A percentile compares a stretch with the other conserved stretches of the same genome.
Evolutionary conservation across 352 stramenopile genomes (phyloP).

Genomic region (Phytophthora sojae): DNA sequence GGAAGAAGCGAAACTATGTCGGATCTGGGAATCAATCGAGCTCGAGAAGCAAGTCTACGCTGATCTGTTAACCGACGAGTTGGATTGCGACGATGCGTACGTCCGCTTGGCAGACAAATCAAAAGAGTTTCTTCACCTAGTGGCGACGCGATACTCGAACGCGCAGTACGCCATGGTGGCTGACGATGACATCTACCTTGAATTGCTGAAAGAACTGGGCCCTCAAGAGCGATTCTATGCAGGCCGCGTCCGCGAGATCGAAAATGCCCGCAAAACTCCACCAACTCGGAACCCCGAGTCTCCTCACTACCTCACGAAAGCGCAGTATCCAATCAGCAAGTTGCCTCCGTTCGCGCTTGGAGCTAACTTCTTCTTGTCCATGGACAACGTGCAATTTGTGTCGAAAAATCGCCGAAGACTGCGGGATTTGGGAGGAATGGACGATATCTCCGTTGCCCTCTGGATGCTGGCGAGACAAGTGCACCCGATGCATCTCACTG

Average conservation of each 20-base stretch:
- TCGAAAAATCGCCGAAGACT: slow-evolving; percentile 37
- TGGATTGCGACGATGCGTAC: slow-evolving; percentile 46
- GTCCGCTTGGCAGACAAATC: slow-evolving; percentile 36
- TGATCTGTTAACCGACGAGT: slow-evolving; percentile 46
- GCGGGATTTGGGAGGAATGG: slow-evolving; percentile 42
- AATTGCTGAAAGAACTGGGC: background rate
- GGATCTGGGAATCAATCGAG: slow-evolving; percentile 18
- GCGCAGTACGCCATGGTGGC: slow-evolving; percentile 30
- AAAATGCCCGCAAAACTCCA: slow-evolving; percentile 7
- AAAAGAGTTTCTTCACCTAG: slow-evolving; percentile 41
- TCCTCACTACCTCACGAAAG: slow-evolving; percentile 36
- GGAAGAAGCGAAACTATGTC: background rate
- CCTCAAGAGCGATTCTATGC: slow-evolving; percentile 19
- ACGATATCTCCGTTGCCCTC: slow-evolving; percentile 62
- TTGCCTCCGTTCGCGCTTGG: slow-evolving; percentile 48
- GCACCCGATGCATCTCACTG: slow-evolving; percentile 29
- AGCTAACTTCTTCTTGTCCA: slow-evolving; percentile 51
- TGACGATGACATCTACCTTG: slow-evolving; percentile 57
- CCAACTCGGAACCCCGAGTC: slow-evolving; percentile 24
- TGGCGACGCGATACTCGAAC: slow-evolving; percentile 37
- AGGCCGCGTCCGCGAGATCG: slow-evolving; percentile 4
- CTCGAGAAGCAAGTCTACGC: slow-evolving; percentile 36
- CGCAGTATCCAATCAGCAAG: slow-evolving; percentile 35
- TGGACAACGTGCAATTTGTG: slow-evolving; percentile 50
- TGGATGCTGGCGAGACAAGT: slow-evolving; percentile 64